Base-by-base conservation (phyloP, 2,329 filamentous ascomycete species). In the Clonostachys solani region DNA sequence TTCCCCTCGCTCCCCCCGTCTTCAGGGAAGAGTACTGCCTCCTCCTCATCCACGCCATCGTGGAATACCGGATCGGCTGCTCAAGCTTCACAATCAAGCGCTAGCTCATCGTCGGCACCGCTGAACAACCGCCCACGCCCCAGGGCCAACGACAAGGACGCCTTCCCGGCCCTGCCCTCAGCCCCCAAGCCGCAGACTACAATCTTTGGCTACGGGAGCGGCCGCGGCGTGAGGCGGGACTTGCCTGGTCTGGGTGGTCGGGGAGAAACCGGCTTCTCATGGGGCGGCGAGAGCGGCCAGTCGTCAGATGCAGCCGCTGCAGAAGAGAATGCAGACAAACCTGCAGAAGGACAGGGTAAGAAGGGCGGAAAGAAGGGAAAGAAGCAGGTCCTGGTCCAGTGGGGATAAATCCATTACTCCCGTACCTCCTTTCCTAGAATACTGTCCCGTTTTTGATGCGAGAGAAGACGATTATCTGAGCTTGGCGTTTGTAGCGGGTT, bases 131-230 rank as follows among this genome's bases (percentile, higher is more conserved):
- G 33, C 51, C 57, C 10, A 50, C 57, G 16, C 42, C 52, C 46
- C 42, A 50, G 46, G n/a, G 37, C 41, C 19, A 38, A 59, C 33
- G 66, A 63, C 42, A 67, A 69, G 41, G 86, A 92, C 52, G 82
- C 84, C 0, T 96, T 96, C 66, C 92, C 92, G 0, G 85, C 90
- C 2, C 75, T 96, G 1, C 92, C 92, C 0, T 76, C 83, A 0
- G 91, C 90, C 2, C 78, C 87, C 1, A 96, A 84, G 58, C 78
- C 80, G 4, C 71, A 72, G 40, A 82, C 78, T 2, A 81, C 78
- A 1, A 81, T 84, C 41, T 83, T 83, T 47, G 80, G 80, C 4
- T 83, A 84, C 54, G 81, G 81, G 3, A 64, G 68, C 5, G 69
- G 80, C 5, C 62, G 68, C 5, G 63, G 72, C 33, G 80, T 85